phyloP scores from a whole-genome alignment of 2,329 filamentous ascomycete genomes.

The Pseudogymnoascus sp. region DNA sequence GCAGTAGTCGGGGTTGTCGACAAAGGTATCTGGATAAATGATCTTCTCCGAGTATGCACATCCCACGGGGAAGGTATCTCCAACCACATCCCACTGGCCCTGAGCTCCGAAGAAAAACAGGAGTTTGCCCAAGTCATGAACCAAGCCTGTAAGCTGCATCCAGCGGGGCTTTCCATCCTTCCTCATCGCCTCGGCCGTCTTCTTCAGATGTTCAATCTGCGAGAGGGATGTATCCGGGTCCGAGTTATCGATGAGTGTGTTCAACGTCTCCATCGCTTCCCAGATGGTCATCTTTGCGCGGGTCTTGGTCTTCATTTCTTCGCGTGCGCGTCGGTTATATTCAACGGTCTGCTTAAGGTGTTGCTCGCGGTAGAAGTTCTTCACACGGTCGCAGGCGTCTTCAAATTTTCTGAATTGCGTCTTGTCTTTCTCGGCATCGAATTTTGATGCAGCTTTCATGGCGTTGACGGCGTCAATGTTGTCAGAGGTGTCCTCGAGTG shows the following conservation, averaged over 20 bases:
- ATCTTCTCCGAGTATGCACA: constrained; percentile 69
- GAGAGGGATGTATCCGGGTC: constrained; percentile 77
- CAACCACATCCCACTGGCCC: constrained; percentile 87
- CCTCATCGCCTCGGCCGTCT: constrained; percentile 80
- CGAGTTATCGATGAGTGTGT: constrained; percentile 81
- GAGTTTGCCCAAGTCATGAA: constrained; percentile 72
- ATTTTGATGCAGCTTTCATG: constrained; percentile 52
- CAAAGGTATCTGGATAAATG: constrained; percentile 75
- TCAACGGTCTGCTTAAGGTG: constrained; percentile 68
- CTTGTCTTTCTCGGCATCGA: constrained; percentile 73
- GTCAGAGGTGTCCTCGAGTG: constrained; percentile 40
- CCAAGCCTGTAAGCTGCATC: constrained; percentile 71
- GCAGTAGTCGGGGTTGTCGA: constrained; percentile 64
- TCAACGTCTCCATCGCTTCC: constrained; percentile 85
- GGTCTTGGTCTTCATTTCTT: constrained; percentile 59
- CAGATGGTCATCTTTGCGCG: constrained; percentile 72
- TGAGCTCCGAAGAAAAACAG: constrained; percentile 71
- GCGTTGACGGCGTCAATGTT: constrained; percentile 51
- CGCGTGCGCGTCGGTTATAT: constrained; percentile 77
- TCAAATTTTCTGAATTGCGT: constrained; percentile 76
- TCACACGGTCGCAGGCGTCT: constrained; percentile 75
- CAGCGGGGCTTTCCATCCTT: constrained; percentile 74
- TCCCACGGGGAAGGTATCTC: constrained; percentile 72
- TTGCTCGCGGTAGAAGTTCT: constrained; percentile 75
- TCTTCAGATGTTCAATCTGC: constrained; percentile 81